Evolutionary conservation across 176 grass and related monocot genomes (phyloP).

Genomic region (Alopecurus myosuroides): DNA sequence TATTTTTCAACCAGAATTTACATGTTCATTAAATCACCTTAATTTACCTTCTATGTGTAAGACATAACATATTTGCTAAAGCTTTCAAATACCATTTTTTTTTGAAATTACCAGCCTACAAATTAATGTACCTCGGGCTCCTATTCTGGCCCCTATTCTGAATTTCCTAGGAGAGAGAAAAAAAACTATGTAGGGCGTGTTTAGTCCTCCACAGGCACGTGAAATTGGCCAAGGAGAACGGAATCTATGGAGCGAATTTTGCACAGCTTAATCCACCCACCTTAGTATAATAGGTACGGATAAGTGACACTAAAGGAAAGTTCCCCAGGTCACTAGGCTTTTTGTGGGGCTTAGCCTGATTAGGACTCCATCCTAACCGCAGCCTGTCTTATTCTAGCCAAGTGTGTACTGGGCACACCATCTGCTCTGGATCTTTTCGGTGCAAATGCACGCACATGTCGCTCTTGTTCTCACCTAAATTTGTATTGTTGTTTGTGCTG

Average conservation of each 20-base stretch:
- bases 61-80: too few species aligned
- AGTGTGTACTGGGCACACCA: constrained; percentile 22
- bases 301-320: not conserved
- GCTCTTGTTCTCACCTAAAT: not conserved
- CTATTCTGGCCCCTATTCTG: not conserved
- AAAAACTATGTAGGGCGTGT: not conserved
- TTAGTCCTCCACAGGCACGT: not conserved
- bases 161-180: not conserved
- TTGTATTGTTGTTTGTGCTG: not conserved
- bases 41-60: too few species aligned
- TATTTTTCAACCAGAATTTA: too few species aligned
- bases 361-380: not conserved
- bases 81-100: too few species aligned
- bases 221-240: not conserved
- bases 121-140: too few species aligned
- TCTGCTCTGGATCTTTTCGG: constrained; percentile 28
- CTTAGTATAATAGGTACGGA: not conserved
- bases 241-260: not conserved
- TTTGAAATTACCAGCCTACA: too few species aligned
- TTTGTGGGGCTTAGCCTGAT: not conserved
- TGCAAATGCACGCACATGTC: constrained; percentile 16
- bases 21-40: too few species aligned
- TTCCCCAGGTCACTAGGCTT: not conserved
- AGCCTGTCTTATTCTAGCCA: not conserved
- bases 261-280: not conserved